A percentile compares a stretch with the other conserved stretches of the same genome.
These are phyloP conservation scores for Cladosporium halotolerans DNA, from an alignment of 2,329 filamentous ascomycete species.

Conservation along the genomic window DNA sequence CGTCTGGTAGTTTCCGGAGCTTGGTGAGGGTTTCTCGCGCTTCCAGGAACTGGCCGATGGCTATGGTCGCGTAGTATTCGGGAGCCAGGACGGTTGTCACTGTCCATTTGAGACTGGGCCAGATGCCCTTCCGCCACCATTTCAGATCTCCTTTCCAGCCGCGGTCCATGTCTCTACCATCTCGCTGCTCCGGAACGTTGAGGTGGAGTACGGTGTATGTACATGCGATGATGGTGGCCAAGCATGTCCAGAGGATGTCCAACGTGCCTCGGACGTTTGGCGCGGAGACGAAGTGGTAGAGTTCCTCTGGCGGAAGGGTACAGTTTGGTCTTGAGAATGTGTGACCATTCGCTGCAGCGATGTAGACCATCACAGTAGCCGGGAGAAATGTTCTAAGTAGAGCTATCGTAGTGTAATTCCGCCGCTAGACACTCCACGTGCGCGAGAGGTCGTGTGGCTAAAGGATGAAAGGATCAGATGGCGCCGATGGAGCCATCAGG, in stretches of 20 bases:
- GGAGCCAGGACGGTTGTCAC: slow-evolving; percentile 3
- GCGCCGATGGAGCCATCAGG: no score
- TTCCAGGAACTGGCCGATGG: background rate
- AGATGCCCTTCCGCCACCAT: slow-evolving; percentile 2
- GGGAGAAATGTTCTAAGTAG: no score
- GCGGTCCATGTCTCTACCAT: background rate
- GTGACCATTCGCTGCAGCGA: no score
- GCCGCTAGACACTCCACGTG: no score
- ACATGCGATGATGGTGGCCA: slow-evolving; percentile 32
- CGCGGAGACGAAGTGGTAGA: slow-evolving; percentile 5
- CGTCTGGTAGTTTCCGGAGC: background rate
- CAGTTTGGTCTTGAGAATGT: background rate
- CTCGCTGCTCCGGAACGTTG: slow-evolving; percentile 26
- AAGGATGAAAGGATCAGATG: no score
- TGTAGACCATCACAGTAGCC: no score
- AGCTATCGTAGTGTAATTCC: no score
- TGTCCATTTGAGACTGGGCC: slow-evolving; percentile 1
- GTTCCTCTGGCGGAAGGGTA: slow-evolving; percentile 1
- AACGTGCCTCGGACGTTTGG: slow-evolving; percentile 25
- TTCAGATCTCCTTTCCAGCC: slow-evolving; percentile 2
- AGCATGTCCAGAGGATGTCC: slow-evolving; percentile 32
- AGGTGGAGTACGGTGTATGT: slow-evolving; percentile 35
- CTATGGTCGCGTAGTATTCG: background rate
- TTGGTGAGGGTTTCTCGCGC: background rate
- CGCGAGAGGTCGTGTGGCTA: no score